These are phyloP conservation scores for Arxiozyma bovina DNA, from an alignment of 1,139 yeast genomes.

Conservation along the genomic window DNA sequence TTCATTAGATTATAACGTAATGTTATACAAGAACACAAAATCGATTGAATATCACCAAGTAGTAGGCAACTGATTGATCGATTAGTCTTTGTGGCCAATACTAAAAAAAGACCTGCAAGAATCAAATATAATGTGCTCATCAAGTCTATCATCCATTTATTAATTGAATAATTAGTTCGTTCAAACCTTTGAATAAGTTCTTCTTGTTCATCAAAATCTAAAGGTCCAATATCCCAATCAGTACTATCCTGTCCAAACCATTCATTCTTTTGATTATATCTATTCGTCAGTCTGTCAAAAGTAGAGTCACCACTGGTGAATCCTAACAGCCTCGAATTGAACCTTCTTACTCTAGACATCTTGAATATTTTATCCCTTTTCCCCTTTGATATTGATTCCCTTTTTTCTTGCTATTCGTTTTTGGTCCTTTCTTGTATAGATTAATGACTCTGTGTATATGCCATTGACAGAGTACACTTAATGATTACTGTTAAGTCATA, in stretches of 20 bases:
- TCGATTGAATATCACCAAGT: slow-evolving; percentile 22
- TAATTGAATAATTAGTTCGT: slow-evolving; percentile 15
- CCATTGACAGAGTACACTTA: no score
- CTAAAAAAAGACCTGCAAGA: slow-evolving; percentile 19
- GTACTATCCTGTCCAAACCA: slow-evolving; percentile 9
- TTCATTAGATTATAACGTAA: slow-evolving; percentile 22
- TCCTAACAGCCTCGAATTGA: slow-evolving; percentile 16
- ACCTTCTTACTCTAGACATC: slow-evolving; percentile 25
- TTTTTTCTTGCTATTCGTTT: background rate
- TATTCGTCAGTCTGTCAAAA: slow-evolving; percentile 6
- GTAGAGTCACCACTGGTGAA: background rate
- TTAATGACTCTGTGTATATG: background rate
- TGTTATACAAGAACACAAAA: slow-evolving; percentile 22
- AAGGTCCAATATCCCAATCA: slow-evolving; percentile 13
- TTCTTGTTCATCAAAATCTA: slow-evolving; percentile 29
- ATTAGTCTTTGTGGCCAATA: slow-evolving; percentile 13
- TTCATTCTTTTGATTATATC: slow-evolving; percentile 7
- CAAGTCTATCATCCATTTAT: slow-evolving; percentile 16
- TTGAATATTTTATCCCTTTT: background rate
- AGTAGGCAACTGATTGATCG: slow-evolving; percentile 7
- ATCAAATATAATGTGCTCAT: slow-evolving; percentile 17
- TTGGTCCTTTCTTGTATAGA: background rate
- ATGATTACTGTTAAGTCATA: background rate
- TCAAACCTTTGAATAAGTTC: slow-evolving; percentile 24
- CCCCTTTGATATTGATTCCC: background rate